These are phyloP conservation scores for Leccinum boreale DNA, from an alignment of 768 basidiomycete species.

Conservation along the genomic window DNA sequence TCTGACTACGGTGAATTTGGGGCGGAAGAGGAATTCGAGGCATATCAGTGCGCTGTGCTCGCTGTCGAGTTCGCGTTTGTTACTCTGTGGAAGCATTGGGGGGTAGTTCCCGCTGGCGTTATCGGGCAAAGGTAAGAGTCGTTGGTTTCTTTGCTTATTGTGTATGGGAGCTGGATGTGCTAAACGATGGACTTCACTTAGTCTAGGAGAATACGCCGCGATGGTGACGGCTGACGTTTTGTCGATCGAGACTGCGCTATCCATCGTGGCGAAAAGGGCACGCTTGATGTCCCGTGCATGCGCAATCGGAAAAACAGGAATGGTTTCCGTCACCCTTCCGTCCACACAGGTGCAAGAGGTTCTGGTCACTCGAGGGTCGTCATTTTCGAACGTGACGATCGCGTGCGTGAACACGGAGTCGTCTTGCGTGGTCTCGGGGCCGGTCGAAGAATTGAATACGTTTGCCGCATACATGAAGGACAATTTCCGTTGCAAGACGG, in stretches of 20 bases:
- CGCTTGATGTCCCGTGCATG: conserved; percentile 55
- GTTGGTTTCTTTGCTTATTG: neutral
- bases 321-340: conserved; percentile 54
- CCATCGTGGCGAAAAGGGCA: conserved; percentile 54
- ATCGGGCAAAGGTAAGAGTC: conserved; percentile 68
- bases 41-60: conserved; percentile 54
- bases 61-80: conserved; percentile 62
- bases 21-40: conserved; percentile 40
- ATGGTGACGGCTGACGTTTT: conserved; percentile 62
- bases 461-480: conserved; percentile 43
- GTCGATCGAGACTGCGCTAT: conserved; percentile 52
- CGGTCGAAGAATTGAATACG: conserved; percentile 37
- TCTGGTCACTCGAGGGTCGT: conserved; percentile 28
- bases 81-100: conserved; percentile 67
- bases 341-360: conserved; percentile 33
- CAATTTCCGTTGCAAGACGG: conserved; percentile 35
- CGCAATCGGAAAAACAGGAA: conserved; percentile 44
- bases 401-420: conserved; percentile 62
- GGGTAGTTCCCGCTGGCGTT: conserved; percentile 55
- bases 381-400: conserved; percentile 41
- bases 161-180: neutral
- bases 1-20: conserved; percentile 19
- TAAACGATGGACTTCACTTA: conserved; percentile 26
- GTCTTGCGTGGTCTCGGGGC: conserved; percentile 61
- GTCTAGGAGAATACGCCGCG: conserved; percentile 75